Evolutionary conservation across 2,329 filamentous ascomycete species (phyloP), one percentile per base, ranked within the genome.

Genomic region (Tolypocladium inflatum): DNA sequence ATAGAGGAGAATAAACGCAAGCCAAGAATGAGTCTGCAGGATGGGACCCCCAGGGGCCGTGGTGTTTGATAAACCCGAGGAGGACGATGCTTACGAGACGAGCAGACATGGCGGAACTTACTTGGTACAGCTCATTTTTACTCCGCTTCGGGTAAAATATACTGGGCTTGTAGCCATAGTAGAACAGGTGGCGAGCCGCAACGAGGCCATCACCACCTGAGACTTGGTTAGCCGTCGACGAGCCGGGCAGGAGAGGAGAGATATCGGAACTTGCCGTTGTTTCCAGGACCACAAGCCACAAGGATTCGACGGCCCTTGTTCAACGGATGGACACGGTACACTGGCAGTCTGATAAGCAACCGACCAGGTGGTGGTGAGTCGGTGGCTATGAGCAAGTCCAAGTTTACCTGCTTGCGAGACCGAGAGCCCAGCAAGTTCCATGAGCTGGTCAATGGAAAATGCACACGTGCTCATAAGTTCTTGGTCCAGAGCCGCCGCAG

Each of bases 391-490:
- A 4, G 4, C 13, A 19, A 7, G 35, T 41, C 38, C 15, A 15
- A 26, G 30, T 13, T 59, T 70, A 92, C 91, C 86, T 55, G 89
- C 91, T 78, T 97, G 91, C 15, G 93, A 93, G 33, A 97, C 91
- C 1, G 91, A 92, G 0, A 99, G 80, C 0, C 94, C 94, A 50
- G 94, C 94, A 9, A 99, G 78, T 71, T 97, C 94, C 94, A 99
- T 97, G 54, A 99, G 79, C 74, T 99, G 94, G 70, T 97, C 94
- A 57, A 99, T 83, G 13, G 91, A 96, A 75, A 96, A 99, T 10
- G 89, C 91, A 1, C 86, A 84, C 13, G 84, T 83, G 69, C 85
- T 89, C 92, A 99, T 97, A 61, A 99, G 86, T 70, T 99, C 93
- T 72, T 90, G 87, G 71, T 99, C 94, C 21, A 99, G 82, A 54